Evolutionary conservation across 805 yeast genomes (phyloP).

Genomic region (Nakazawaea wyomingensis): DNA sequence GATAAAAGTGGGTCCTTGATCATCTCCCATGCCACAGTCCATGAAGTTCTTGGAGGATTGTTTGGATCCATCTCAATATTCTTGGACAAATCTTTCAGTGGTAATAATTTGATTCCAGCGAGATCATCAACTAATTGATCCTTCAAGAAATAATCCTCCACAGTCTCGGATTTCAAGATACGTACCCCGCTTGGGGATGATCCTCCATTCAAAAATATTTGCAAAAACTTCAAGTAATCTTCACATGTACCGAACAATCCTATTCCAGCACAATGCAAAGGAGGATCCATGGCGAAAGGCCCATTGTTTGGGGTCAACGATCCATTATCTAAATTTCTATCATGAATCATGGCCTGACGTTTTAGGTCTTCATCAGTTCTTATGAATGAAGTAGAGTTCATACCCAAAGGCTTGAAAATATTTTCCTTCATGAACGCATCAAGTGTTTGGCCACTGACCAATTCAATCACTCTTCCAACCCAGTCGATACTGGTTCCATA

Average conservation of each 20-base stretch:
- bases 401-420: constrained; percentile 26
- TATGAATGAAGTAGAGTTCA: constrained; percentile 22
- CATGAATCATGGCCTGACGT: constrained; percentile 21
- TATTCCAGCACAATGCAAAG: constrained; percentile 35
- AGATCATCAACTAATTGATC: constrained; percentile 28
- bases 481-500: constrained; percentile 33
- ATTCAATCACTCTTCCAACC: constrained; percentile 30
- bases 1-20: background rate
- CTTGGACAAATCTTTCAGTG: background rate
- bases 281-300: constrained; percentile 18
- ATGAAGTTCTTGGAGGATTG: background rate
- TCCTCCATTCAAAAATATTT: constrained; percentile 37
- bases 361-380: constrained; percentile 17
- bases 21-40: background rate
- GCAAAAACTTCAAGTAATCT: constrained; percentile 34
- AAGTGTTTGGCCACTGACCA: constrained; percentile 23
- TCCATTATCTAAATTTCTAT: constrained; percentile 16
- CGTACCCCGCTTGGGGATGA: constrained; percentile 28
- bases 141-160: constrained; percentile 25
- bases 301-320: constrained; percentile 14
- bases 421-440: constrained; percentile 25
- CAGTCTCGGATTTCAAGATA: constrained; percentile 29
- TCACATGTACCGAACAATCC: constrained; percentile 35
- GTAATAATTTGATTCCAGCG: constrained; percentile 15
- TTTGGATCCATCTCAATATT: background rate